A percentile compares a stretch with the other conserved stretches of the same genome.
phyloP scores from a whole-genome alignment of 805 yeast genomes.

The Pichia thaimueangensis region DNA sequence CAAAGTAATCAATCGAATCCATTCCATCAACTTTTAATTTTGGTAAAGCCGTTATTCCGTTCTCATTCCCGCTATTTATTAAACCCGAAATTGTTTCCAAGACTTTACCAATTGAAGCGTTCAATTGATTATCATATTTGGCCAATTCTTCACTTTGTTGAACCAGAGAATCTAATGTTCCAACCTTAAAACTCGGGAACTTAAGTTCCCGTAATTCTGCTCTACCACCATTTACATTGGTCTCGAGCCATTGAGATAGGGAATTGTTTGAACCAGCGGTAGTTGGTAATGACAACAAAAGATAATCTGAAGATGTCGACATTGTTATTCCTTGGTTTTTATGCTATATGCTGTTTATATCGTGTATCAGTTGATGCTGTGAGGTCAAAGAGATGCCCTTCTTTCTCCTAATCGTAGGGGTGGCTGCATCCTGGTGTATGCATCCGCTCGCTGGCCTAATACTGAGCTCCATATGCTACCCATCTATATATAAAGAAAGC shows the following conservation, averaged over 20 bases:
- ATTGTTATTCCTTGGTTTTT: slow-evolving; percentile 9
- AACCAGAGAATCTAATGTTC: slow-evolving; percentile 87
- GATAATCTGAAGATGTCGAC: slow-evolving; percentile 23
- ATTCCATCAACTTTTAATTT: slow-evolving; percentile 32
- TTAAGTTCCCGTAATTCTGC: slow-evolving; percentile 50
- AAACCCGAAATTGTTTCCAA: slow-evolving; percentile 62
- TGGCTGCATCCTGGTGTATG: no score
- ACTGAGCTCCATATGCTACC: not conserved
- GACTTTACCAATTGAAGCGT: slow-evolving; percentile 61
- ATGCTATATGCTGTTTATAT: not conserved
- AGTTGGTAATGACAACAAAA: slow-evolving; percentile 27
- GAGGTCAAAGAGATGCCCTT: no score
- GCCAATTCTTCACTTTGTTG: slow-evolving; percentile 84
- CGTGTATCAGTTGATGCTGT: no score
- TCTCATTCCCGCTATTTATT: slow-evolving; percentile 3
- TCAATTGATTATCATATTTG: slow-evolving; percentile 76
- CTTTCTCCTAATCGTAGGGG: no score
- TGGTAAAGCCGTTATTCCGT: slow-evolving; percentile 6
- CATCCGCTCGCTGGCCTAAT: no score
- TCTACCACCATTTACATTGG: slow-evolving; percentile 49
- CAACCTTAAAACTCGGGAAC: slow-evolving; percentile 85
- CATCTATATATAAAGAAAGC: not conserved
- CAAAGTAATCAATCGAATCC: slow-evolving; percentile 56
- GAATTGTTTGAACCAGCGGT: slow-evolving; percentile 26
- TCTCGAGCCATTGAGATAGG: slow-evolving; percentile 44